Percentiles rank a stretch among this genome's conserved stretches.
Conservation (phyloP, 345 rosid genomes). For the Gossypium mustelinum region DNA sequence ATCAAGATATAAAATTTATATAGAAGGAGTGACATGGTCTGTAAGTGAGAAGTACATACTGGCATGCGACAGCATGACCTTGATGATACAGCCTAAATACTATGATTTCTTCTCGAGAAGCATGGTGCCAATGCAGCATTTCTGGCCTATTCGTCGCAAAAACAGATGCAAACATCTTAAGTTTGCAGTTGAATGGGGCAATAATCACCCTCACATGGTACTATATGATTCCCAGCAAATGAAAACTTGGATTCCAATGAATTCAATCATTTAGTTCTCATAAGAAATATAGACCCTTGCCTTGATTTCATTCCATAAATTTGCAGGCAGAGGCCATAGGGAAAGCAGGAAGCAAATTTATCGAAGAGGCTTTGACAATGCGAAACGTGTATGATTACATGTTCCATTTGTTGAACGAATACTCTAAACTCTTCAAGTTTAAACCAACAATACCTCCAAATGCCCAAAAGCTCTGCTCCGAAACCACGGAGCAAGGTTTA, state of each 20-base stretch:
- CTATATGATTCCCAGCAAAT: not conserved
- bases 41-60: conserved; percentile 75
- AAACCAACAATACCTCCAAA: conserved; percentile 36
- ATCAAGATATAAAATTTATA: conserved; percentile 57
- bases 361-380: conserved; percentile 54
- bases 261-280: not conserved
- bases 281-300: no score
- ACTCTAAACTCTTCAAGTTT: conserved; percentile 55
- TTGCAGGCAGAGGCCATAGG: conserved; percentile 60
- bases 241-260: not conserved
- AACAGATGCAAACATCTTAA: conserved; percentile 54
- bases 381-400: conserved; percentile 64
- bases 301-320: not conserved
- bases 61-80: conserved; percentile 63
- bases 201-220: conserved; percentile 34
- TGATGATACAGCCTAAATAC: conserved; percentile 42
- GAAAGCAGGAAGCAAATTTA: conserved; percentile 45
- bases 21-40: conserved; percentile 81
- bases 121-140: conserved; percentile 61
- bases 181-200: conserved; percentile 79
- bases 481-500: conserved; percentile 20
- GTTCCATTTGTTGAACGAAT: conserved; percentile 62
- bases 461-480: conserved; percentile 19
- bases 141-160: conserved; percentile 60
- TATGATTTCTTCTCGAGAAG: conserved; percentile 63